phyloP scores from a whole-genome alignment of 129 eudicot species.

The Saposhnikovia divaricata region DNA sequence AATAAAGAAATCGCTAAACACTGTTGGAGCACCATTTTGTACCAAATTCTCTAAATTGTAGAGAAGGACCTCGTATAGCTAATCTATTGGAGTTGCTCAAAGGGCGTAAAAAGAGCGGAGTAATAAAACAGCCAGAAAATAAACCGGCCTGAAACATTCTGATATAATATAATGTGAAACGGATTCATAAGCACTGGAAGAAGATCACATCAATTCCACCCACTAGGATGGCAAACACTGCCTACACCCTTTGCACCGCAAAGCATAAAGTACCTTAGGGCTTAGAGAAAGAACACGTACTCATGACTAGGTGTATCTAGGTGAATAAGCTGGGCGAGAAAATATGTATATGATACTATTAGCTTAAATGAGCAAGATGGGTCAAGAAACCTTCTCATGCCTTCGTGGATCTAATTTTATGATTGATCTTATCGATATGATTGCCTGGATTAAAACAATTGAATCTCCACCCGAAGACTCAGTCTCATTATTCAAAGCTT shows the following conservation, averaged over 20 bases:
- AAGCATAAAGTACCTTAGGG: background rate
- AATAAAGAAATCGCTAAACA: too few species aligned
- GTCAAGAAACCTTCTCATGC: constrained; percentile 57
- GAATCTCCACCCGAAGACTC: constrained; percentile 57
- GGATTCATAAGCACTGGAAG: background rate
- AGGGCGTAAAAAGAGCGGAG: background rate
- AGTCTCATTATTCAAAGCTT: constrained; percentile 31
- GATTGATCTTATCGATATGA: constrained; percentile 67
- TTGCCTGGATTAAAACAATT: constrained; percentile 61
- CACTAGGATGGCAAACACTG: background rate
- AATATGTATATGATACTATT: background rate
- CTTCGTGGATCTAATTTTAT: constrained; percentile 57
- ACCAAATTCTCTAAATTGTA: too few species aligned
- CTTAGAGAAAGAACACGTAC: background rate
- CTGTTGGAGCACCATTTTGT: too few species aligned
- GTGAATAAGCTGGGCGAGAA: background rate
- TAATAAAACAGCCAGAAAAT: background rate
- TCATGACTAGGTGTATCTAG: background rate
- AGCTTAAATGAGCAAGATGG: background rate
- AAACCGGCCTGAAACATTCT: background rate
- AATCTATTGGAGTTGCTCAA: background rate
- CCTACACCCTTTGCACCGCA: background rate
- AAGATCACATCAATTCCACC: background rate
- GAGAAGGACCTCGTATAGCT: too few species aligned
- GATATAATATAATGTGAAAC: background rate